Base-by-base conservation (phyloP, 495 filamentous ascomycete species). In the Jackrogersella multiformis region DNA sequence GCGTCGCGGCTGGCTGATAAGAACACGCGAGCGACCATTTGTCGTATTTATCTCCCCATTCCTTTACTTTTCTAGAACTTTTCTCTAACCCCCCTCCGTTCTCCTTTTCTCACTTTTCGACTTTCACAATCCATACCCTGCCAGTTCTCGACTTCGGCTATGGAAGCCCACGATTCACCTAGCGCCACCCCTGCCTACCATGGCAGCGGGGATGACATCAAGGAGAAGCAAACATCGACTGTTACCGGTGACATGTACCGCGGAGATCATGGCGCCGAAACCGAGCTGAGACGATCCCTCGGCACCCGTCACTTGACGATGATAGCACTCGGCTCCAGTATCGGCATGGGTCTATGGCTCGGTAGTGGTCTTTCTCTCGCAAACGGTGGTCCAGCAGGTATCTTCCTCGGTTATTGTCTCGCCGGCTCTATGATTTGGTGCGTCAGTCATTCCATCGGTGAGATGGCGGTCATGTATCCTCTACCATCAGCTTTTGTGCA, bases 341-440 rank as follows among this genome's bases (percentile, higher is more conserved):
- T 90, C 61, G 88, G 87, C 4, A 89, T 87, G 32, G 87, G 86
- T 55, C 74, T 89, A 13, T 90, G 89, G 74, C 77, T 89, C 13
- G 86, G 88, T 64, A 86, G 85, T 48, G 86, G 87, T 15, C 66
- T 66, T 41, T 80, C 84, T 13, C 80, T 89, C 35, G 79, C 83
- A 1, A 75, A 70, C 5, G 80, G 83, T 68, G 86, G 86, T 51
- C 87, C 87, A n/a, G 79, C 87, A 4, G 86, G 81, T 16, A 77
- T 90, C 46, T 76, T 91, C 24, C 76, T 90, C 9, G 86, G 85
- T 5, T 88, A 89, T 64, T 74, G 84, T 8, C 78, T 89, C 68
- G 86, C 86, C 68, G 84, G 85, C 45, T 78, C 83, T 23, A 83
- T 81, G 39, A 79, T 89, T 70, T 87, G 82, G 56, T 81, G 74